phyloP scores from a whole-genome alignment of 2,329 filamentous ascomycete species.

The Penicillium frequentans region DNA sequence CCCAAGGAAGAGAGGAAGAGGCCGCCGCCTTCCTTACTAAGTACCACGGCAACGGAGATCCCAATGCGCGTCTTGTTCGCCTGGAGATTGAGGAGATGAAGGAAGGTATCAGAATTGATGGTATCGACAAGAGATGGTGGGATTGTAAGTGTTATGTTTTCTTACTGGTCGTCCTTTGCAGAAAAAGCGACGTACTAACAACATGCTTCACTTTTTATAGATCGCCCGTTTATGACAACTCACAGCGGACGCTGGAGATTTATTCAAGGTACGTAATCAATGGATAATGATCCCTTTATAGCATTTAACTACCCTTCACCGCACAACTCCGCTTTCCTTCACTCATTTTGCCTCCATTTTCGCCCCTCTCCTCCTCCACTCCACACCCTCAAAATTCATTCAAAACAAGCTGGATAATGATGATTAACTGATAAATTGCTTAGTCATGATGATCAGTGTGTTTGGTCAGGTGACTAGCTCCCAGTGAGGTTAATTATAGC shows the following conservation, averaged over 20 bases:
- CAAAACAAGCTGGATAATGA: too few relatives aligned
- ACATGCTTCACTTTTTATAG: constrained; percentile 16
- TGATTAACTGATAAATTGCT: too few relatives aligned
- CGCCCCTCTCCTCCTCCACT: too few relatives aligned
- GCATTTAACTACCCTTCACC: too few relatives aligned
- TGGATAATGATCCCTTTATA: too few relatives aligned
- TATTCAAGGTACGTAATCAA: constrained; percentile 47
- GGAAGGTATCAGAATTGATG: constrained; percentile 45
- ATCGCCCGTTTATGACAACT: constrained; percentile 46
- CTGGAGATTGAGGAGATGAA: constrained; percentile 31
- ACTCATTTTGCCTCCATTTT: too few relatives aligned
- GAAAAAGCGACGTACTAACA: not conserved
- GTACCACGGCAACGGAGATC: constrained; percentile 29
- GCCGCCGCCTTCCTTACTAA: constrained; percentile 24
- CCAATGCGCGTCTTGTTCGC: constrained; percentile 25
- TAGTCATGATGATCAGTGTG: too few relatives aligned
- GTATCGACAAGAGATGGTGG: constrained; percentile 51
- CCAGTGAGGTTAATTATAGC: too few relatives aligned
- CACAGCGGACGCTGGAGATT: constrained; percentile 52
- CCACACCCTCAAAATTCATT: too few relatives aligned
- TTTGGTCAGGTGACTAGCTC: too few relatives aligned
- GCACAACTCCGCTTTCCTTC: too few relatives aligned
- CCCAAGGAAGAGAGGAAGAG: constrained; percentile 24
- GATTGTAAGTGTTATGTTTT: constrained; percentile 40
- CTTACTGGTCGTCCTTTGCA: not conserved